Evolutionary conservation across 768 basidiomycete genomes (phyloP), one percentile per base, ranked within the genome.

Genomic region (Cystofilobasidium bisporidii): DNA sequence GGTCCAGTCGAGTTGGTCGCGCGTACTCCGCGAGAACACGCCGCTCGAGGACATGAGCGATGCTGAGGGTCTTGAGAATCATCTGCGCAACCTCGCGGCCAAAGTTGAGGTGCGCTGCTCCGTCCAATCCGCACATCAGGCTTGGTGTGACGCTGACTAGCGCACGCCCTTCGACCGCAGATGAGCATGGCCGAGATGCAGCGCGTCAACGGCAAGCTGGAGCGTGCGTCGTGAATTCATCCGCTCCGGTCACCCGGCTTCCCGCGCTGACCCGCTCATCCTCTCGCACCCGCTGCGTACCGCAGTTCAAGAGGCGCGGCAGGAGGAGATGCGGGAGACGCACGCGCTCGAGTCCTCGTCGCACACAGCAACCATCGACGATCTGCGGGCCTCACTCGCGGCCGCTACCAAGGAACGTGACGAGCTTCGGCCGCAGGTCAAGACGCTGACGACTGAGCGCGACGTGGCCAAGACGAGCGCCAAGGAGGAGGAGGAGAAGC

Each of bases 401-500:
- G 87, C 89, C 73, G 81, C 84, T 4, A 88, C 92, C 73, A 82
- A 84, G 0, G 53, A 56, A 18, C 53, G 53, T 5, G 53, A 56
- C 30, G 53, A 28, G 28, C 53, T 56, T 17, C 2, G 11, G 3
- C 53, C 53, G 9, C 26, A 56, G 20, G 53, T 56, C 11, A 22
- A 28, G 2, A 81, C 80, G 22, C 78, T 91, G n/a, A 80, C 81
- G 57, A 76, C 80, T 22, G 89, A 96, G 65, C 76, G 86, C 0
- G 82, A 85, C 57, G 83, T 82, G 55, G 78, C 82, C 3, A 86
- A 84, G 71, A 79, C 79, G 24, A 64, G 80, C 14, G 86, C 85
- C 8, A 96, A 89, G 76, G 93, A 97, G 69, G 96, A 98, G 75
- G 96, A 98, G 76, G 96, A 99, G 78, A 98, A 99, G 78, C 85